These are phyloP conservation scores for Starmerella floricola DNA, from an alignment of 805 yeast genomes.

Conservation along the genomic window DNA sequence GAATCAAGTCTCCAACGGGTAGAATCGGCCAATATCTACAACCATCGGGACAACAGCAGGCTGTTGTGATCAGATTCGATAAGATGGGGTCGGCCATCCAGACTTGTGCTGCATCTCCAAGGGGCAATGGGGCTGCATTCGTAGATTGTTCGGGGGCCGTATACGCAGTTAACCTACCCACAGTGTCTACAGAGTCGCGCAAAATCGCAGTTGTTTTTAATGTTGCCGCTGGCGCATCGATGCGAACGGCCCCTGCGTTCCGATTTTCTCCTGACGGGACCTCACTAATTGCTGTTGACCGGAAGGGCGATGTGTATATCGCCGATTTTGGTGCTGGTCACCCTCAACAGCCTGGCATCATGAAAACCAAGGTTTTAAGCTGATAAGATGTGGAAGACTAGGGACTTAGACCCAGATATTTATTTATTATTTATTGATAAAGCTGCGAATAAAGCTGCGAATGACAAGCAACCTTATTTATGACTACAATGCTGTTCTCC, in stretches of 20 bases:
- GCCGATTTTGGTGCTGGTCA: conserved; percentile 83
- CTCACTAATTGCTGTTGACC: conserved; percentile 58
- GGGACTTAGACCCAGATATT: no score
- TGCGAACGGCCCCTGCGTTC: conserved; percentile 66
- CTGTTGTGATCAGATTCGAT: conserved; percentile 49
- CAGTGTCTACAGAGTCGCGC: conserved; percentile 34
- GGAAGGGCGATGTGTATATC: conserved; percentile 66
- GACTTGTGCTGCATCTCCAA: conserved; percentile 60
- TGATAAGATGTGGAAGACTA: no score
- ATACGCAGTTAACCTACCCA: conserved; percentile 48
- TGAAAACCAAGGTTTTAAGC: conserved; percentile 25
- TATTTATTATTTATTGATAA: conserved; percentile 3
- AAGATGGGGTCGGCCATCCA: conserved; percentile 77
- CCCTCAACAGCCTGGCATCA: conserved; percentile 39
- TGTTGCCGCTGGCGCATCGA: conserved; percentile 61
- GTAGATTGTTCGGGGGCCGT: conserved; percentile 68
- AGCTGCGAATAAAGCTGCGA: neutral
- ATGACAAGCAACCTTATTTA: neutral
- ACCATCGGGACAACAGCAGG: conserved; percentile 40
- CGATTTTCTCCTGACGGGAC: conserved; percentile 73
- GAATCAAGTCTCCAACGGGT: neutral
- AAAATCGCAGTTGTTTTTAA: conserved; percentile 61
- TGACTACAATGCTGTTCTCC: no score
- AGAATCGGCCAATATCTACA: conserved; percentile 13
- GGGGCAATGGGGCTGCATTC: conserved; percentile 77